A percentile compares a stretch with the other conserved stretches of the same genome.
Evolutionary conservation across 306 rosid species (phyloP).

Genomic region (Hylodesmum podocarpum): DNA sequence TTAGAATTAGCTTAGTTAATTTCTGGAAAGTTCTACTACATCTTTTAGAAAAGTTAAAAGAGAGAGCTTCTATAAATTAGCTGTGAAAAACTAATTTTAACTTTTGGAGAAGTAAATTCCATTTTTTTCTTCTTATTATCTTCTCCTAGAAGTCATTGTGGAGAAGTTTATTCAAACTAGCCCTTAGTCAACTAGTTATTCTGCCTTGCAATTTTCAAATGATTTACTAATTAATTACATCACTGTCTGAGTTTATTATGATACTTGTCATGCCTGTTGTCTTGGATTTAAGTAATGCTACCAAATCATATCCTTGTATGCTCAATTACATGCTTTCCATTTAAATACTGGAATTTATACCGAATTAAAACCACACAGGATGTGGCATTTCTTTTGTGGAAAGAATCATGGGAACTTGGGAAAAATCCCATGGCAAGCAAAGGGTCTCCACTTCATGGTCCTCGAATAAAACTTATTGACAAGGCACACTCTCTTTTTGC

Average conservation of each 20-base stretch:
- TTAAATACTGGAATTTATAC: slow-evolving; percentile 23
- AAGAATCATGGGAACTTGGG: slow-evolving; percentile 90
- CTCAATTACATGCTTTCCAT: slow-evolving; percentile 4
- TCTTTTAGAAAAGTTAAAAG: too few relatives aligned
- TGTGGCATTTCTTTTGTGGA: slow-evolving; percentile 94
- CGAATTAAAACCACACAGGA: slow-evolving; percentile 54
- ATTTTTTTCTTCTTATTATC: too few relatives aligned
- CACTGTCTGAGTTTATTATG: neutral
- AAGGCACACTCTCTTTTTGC: slow-evolving; percentile 73
- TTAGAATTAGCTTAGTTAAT: too few relatives aligned
- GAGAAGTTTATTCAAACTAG: too few relatives aligned
- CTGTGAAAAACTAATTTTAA: too few relatives aligned
- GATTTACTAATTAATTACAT: neutral
- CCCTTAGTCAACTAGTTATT: neutral
- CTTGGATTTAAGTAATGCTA: slow-evolving; percentile 13
- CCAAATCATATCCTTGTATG: slow-evolving; percentile 15
- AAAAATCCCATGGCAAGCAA: slow-evolving; percentile 96
- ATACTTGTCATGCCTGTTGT: slow-evolving; percentile 11
- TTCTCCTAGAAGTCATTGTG: too few relatives aligned
- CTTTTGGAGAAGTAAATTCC: too few relatives aligned
- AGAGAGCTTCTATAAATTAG: too few relatives aligned
- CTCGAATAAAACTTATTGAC: slow-evolving; percentile 84
- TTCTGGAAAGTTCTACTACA: too few relatives aligned
- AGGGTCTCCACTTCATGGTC: slow-evolving; percentile 97
- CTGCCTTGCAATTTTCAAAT: slow-evolving; percentile 13